Evolutionary conservation across 2,329 filamentous ascomycete species (phyloP).

Genomic region (Onygena corvina): DNA sequence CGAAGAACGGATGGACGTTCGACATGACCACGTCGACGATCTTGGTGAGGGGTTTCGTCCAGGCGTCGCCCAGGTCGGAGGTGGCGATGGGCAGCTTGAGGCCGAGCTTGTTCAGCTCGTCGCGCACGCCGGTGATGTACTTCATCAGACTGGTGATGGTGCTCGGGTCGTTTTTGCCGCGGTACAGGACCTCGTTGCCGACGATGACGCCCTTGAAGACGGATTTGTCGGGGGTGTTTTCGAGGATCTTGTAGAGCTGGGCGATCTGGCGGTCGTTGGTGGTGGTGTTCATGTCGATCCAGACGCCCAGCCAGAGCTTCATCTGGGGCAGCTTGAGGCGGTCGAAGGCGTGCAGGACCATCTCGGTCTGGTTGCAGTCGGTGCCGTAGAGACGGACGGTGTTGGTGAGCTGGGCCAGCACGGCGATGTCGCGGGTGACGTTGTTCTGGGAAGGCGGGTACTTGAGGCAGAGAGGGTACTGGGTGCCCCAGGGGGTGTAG

Average conservation of each 20-base stretch:
- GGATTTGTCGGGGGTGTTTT: conserved; percentile 35
- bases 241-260: conserved; percentile 75
- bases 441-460: conserved; percentile 85
- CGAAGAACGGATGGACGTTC: conserved; percentile 95
- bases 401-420: conserved; percentile 81
- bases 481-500: conserved; percentile 82
- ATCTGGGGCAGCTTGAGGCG: conserved; percentile 58
- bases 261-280: conserved; percentile 71
- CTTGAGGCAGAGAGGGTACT: conserved; percentile 71
- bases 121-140: conserved; percentile 55
- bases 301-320: conserved; percentile 91
- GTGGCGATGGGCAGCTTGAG: conserved; percentile 70
- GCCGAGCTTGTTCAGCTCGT: conserved; percentile 56
- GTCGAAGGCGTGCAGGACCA: conserved; percentile 74
- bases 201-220: conserved; percentile 51
- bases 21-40: conserved; percentile 84
- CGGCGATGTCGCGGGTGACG: conserved; percentile 77
- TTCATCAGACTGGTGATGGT: conserved; percentile 50
- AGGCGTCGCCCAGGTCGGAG: conserved; percentile 79
- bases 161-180: conserved; percentile 46
- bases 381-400: conserved; percentile 82
- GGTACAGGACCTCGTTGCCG: conserved; percentile 52
- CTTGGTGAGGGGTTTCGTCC: conserved; percentile 56
- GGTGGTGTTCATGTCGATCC: conserved; percentile 72
- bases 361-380: conserved; percentile 94